Percentiles rank a stretch among this genome's conserved stretches.
Conservation (phyloP, 768 basidiomycete species). For the Leccinum pellstonianum region DNA sequence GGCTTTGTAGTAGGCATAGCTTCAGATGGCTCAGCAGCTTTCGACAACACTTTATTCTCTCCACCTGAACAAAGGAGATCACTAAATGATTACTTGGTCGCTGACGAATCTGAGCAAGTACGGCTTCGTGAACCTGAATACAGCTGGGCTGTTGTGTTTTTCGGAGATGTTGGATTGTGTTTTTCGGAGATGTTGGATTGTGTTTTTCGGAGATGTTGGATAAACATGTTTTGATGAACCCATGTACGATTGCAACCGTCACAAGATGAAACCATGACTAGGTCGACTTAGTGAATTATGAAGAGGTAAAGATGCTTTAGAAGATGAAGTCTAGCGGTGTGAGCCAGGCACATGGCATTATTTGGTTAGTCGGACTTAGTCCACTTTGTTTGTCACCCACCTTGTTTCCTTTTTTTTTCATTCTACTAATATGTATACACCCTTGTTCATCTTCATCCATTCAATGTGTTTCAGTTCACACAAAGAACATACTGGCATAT, state of each 20-base stretch:
- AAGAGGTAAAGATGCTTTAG: too few relatives aligned
- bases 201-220: neutral
- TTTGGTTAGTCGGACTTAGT: too few relatives aligned
- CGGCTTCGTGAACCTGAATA: neutral
- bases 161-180: too few relatives aligned
- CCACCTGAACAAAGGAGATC: conserved; percentile 52
- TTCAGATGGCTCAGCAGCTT: conserved; percentile 19
- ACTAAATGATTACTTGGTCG: conserved; percentile 48
- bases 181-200: too few relatives aligned
- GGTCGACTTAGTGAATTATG: too few relatives aligned
- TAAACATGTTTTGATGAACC: neutral
- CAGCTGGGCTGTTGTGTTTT: neutral
- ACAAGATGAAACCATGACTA: neutral
- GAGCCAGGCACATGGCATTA: too few relatives aligned
- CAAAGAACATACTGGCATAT: neutral
- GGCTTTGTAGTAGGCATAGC: conserved; percentile 12
- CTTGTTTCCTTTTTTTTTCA: too few relatives aligned
- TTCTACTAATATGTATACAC: too few relatives aligned
- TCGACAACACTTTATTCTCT: conserved; percentile 21
- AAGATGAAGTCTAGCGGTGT: too few relatives aligned
- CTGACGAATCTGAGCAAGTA: neutral
- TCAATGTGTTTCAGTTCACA: too few relatives aligned
- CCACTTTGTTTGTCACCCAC: too few relatives aligned
- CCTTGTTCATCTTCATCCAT: too few relatives aligned
- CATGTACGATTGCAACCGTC: neutral